Base-by-base conservation (phyloP, 352 stramenopile genomes). In the Thraustochytrium aureum region DNA sequence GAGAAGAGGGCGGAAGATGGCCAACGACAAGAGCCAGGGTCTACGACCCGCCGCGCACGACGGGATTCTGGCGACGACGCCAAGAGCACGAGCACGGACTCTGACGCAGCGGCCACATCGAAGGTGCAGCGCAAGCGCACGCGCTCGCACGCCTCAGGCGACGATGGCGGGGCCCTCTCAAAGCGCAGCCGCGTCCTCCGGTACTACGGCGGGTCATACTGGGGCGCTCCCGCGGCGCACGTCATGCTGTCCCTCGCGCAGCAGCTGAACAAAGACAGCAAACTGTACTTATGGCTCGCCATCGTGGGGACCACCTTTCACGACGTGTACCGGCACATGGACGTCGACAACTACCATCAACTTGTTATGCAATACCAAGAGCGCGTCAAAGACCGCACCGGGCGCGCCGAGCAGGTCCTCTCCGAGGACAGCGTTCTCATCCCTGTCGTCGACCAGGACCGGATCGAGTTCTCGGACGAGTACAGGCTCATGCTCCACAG, bases 401-500 rank as follows among this genome's bases (percentile, higher is more conserved):
- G 38, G 65, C 85, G 33, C 69, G 84, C 61, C 88, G 79, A 72
- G 47, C 35, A 41, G 10, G 12, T 20, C 52, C 75, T 61, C 64
- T 83, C 45, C 30, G 74, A 85, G 39, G 74, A 73, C 37, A 75
- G 52, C 30, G 64, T 50, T 14, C 42, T 35, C 41, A 90, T 88
- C 3, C 85, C 89, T 54, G 84, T 91, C 66, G 81, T 67, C 30
- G 87, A 89, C 61, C 87, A 87, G 83, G 88, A 89, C 35, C 74
- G 84, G 5, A 88, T 92, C 61, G 59, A 91, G 12, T 84, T 84
- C 26, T 67, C 82, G 10, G 87, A 89, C 75, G 94, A 98, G 84
- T 97, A 95, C 83, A 89, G 92, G 35, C 99, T 99, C 89, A 97
- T 98, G 89, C 92, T 98, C 61, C 91, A 99, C 61, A 90, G 95